A percentile compares a stretch with the other conserved stretches of the same genome.
Conservation (phyloP, 345 rosid species). For the Toxicodendron radicans region DNA sequence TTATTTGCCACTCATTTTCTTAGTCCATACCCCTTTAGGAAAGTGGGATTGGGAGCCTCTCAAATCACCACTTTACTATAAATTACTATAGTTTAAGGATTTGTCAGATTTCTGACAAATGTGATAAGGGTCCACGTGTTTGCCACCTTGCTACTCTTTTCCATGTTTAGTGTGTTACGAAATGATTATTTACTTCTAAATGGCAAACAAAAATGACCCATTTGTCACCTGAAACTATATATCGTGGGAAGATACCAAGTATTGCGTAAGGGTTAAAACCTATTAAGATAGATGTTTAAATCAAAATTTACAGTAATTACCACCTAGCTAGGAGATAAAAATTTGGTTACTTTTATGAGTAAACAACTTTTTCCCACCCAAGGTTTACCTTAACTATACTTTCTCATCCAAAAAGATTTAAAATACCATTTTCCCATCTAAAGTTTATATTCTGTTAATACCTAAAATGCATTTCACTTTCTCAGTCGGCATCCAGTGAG, state of each 20-base stretch:
- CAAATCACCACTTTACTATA: constrained; percentile 20
- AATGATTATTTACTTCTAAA: constrained; percentile 9
- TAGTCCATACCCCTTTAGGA: constrained; percentile 69
- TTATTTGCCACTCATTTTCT: constrained; percentile 31
- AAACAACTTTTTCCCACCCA: too few species aligned
- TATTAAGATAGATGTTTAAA: not conserved
- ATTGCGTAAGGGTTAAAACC: not conserved
- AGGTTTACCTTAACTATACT: too few species aligned
- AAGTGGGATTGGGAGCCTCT: constrained; percentile 41
- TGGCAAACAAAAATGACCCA: constrained; percentile 20
- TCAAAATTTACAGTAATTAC: not conserved
- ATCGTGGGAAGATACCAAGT: not conserved
- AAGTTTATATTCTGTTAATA: too few species aligned
- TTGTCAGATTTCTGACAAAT: constrained; percentile 19
- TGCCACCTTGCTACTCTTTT: constrained; percentile 38
- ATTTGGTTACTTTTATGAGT: too few species aligned
- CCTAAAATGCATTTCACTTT: too few species aligned
- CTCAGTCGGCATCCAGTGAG: too few species aligned
- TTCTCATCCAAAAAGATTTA: too few species aligned
- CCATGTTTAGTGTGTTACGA: not conserved
- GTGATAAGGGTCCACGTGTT: constrained; percentile 51
- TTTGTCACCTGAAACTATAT: constrained; percentile 22
- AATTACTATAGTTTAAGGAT: constrained; percentile 17
- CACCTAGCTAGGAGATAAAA: too few species aligned
- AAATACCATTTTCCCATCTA: too few species aligned